phyloP scores from a whole-genome alignment of 1,139 yeast genomes.

The Pichia sp. region DNA sequence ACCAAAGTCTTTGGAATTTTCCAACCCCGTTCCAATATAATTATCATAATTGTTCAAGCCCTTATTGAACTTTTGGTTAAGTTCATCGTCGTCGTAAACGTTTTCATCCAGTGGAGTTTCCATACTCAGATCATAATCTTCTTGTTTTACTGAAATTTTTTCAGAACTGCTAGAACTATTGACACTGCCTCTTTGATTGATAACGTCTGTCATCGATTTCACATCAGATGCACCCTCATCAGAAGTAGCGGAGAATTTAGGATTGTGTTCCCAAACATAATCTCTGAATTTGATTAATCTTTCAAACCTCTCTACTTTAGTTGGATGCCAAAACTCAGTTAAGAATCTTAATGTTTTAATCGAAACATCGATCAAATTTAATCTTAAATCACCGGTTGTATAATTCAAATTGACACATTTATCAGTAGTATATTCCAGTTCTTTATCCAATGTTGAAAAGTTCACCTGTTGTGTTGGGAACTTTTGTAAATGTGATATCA shows the following conservation, averaged over 20 bases:
- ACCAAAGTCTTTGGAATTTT: not conserved
- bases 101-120: not conserved
- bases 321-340: conserved; percentile 19
- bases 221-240: not conserved
- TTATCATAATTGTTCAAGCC: not conserved
- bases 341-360: conserved; percentile 11
- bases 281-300: conserved; percentile 19
- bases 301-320: conserved; percentile 17
- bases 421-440: conserved; percentile 18
- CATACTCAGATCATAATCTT: not conserved
- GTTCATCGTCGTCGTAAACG: not conserved
- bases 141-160: not conserved
- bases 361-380: conserved; percentile 15
- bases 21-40: conserved; percentile 1
- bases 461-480: conserved; percentile 17
- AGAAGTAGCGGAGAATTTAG: not conserved
- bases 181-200: too few relatives aligned
- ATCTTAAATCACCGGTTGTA: conserved; percentile 18
- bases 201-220: not conserved
- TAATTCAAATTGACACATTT: conserved; percentile 15
- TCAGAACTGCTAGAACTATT: too few relatives aligned
- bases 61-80: not conserved
- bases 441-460: conserved; percentile 13
- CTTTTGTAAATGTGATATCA: conserved; percentile 20
- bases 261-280: conserved; percentile 4